Percentiles rank a stretch among this genome's conserved stretches.
phyloP scores from a whole-genome alignment of 768 basidiomycete genomes.

The Tulasnella sp. region DNA sequence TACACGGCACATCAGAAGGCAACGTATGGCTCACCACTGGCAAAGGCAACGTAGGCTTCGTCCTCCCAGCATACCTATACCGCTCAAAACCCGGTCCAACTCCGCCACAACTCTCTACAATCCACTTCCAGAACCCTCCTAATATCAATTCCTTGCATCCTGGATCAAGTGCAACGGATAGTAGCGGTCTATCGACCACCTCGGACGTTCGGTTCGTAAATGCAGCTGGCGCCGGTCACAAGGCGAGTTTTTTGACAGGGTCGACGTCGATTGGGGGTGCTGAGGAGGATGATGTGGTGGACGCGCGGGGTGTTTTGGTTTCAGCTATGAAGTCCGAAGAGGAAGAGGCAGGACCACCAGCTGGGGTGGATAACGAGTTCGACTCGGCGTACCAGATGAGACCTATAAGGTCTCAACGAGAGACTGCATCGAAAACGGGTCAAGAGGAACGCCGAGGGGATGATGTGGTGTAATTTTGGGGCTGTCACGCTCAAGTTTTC shows the following conservation, averaged over 20 bases:
- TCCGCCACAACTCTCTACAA: background rate
- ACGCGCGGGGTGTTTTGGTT: background rate
- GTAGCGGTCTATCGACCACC: background rate
- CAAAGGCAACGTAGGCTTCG: background rate
- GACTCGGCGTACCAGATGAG: background rate
- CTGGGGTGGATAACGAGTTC: background rate
- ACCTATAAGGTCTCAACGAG: background rate
- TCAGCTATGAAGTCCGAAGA: background rate
- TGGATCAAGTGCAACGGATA: background rate
- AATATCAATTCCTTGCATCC: background rate
- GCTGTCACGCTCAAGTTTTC: background rate
- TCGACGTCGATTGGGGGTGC: background rate
- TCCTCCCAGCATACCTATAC: background rate
- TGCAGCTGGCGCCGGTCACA: background rate
- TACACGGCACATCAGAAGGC: slow-evolving; percentile 39
- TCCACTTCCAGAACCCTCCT: slow-evolving; percentile 1
- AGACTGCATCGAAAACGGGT: background rate
- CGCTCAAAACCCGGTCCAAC: background rate
- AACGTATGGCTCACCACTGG: slow-evolving; percentile 4
- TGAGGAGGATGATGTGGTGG: background rate
- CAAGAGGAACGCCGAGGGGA: background rate
- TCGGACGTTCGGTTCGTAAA: background rate
- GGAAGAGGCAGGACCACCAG: background rate
- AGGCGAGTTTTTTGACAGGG: background rate
- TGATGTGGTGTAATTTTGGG: background rate